Conservation (phyloP, 176 grass and related monocot genomes). For the Bothriochloa decipiens region DNA sequence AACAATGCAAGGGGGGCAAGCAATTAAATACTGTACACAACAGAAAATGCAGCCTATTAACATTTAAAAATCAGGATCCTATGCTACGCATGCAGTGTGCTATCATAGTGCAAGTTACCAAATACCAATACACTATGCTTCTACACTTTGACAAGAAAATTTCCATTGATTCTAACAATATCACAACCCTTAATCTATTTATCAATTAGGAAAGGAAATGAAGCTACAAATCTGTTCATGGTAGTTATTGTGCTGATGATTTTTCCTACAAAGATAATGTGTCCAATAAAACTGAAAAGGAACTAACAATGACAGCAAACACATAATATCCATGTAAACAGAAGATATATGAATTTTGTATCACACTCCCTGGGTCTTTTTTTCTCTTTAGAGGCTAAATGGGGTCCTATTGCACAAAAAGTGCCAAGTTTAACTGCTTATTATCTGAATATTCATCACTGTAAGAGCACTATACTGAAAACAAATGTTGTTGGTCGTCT, state of each 20-base stretch:
- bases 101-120: neutral
- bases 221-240: neutral
- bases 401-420: neutral
- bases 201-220: neutral
- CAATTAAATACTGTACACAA: neutral
- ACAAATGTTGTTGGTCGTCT: neutral
- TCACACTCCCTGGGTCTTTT: neutral
- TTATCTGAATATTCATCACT: neutral
- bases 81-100: neutral
- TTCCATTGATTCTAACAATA: neutral
- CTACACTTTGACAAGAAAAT: neutral
- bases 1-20: neutral
- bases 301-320: neutral
- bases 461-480: neutral
- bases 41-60: neutral
- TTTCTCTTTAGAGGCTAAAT: neutral
- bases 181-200: neutral
- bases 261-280: neutral
- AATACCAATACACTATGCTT: conserved; percentile 2
- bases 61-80: conserved; percentile 16
- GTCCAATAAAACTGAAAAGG: neutral
- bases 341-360: neutral
- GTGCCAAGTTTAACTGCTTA: conserved; percentile 3
- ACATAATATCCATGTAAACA: neutral
- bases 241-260: neutral